Evolutionary conservation across 441 rosid species (phyloP).

Genomic region (Gossypium davidsonii): DNA sequence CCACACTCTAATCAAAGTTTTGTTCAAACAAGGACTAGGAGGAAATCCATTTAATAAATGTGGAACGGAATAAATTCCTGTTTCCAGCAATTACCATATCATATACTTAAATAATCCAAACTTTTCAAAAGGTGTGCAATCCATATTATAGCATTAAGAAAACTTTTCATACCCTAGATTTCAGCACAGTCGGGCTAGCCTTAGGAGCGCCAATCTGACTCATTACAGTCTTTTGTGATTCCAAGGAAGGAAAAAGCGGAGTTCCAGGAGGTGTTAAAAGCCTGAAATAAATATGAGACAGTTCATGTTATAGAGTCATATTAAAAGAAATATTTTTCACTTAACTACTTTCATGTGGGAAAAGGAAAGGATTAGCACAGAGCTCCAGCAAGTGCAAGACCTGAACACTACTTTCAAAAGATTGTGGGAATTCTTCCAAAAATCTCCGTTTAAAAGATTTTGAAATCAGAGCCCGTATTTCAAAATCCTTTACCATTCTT

Average conservation of each 20-base stretch:
- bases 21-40: background rate
- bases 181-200: constrained; percentile 47
- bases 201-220: constrained; percentile 64
- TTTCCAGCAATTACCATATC: background rate
- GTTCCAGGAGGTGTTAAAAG: constrained; percentile 88
- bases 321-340: background rate
- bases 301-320: constrained; percentile 9
- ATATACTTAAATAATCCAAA: background rate
- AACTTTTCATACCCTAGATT: constrained; percentile 65
- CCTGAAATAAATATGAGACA: constrained; percentile 37
- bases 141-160: constrained; percentile 11
- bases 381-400: background rate
- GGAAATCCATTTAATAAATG: background rate
- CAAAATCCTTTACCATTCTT: constrained; percentile 1
- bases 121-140: background rate
- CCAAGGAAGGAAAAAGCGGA: constrained; percentile 91
- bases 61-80: background rate
- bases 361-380: background rate
- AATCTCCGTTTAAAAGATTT: background rate
- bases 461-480: background rate
- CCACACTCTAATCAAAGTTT: background rate
- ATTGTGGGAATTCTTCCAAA: background rate
- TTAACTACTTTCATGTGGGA: background rate
- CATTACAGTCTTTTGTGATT: constrained; percentile 63
- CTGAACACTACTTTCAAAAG: background rate